Base-by-base conservation (phyloP, 2,329 filamentous ascomycete species). In the Apiospora sp. region DNA sequence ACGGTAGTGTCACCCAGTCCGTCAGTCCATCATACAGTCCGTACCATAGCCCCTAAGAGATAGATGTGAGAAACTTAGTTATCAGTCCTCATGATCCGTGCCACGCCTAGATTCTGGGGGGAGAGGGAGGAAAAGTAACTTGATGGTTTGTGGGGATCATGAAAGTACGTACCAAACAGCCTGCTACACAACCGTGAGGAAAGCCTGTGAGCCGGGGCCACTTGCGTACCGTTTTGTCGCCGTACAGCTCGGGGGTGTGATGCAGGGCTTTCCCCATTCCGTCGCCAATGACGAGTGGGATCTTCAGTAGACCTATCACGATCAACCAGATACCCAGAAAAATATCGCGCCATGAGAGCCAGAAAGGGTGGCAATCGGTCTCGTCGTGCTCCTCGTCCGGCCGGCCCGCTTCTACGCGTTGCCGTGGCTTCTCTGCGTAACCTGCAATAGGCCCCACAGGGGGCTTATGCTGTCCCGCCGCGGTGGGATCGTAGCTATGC, bases 221-320 rank as follows among this genome's bases (percentile, higher is more conserved):
- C 30, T 64, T 64, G 8, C 58, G 58, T 3, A 41, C 58, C 19
- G 58, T 64, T 10, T 64, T 64, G 58, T 64, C 58, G 34, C 58
- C 58, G 34, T 64, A 64, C 10, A 64, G 2, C 34, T n/a, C 19
- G 0, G 58, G 58, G 3, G 58, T 64, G 6, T 64, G 58, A 19
- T 64, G 58, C 16, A 64, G 22, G 34, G 58, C 58, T 14, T 64
- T 64, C 1, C 19, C 58, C 19, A 41, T n/a, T 14, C 58, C 58
- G 22, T 64, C 58, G 0, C 58, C 58, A n/a, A 64, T 13, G 8
- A 64, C 58, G 8, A 64, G 30, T 2, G 58, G 34, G 10, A 64
- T 64, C 10, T 64, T 37, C 0, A 64, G 34, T 4, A 64, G 30
- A 0, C 58, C 58, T 22, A 14, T 37, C 0, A 41, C 5, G 34